These are phyloP conservation scores for Pyropia haitanensis DNA, from an alignment of 23 red algal species.

Conservation along the genomic window DNA sequence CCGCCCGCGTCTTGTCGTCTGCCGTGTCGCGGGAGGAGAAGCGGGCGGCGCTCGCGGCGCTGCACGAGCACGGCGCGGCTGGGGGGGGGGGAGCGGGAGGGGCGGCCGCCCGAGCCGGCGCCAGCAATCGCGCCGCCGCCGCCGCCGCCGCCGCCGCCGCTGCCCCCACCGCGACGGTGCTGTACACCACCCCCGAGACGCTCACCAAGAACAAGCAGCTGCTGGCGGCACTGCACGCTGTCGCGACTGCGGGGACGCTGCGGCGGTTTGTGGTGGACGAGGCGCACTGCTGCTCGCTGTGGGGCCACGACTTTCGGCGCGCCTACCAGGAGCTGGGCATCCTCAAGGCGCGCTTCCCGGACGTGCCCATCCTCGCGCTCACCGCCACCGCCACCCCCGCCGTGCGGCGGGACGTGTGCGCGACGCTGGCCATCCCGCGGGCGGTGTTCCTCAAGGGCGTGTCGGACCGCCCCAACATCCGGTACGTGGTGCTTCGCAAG, in stretches of 20 bases:
- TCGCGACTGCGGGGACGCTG: slow-evolving; percentile 26
- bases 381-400: slow-evolving; percentile 68
- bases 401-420: slow-evolving; percentile 40
- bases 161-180: slow-evolving; percentile 16
- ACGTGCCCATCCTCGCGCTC: slow-evolving; percentile 71
- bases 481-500: slow-evolving; percentile 15
- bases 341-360: slow-evolving; percentile 28
- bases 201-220: slow-evolving; percentile 27
- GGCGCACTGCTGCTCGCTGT: slow-evolving; percentile 79
- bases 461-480: slow-evolving; percentile 21
- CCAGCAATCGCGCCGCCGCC: slow-evolving; percentile 6
- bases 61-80: not conserved
- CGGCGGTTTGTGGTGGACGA: slow-evolving; percentile 75
- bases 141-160: not conserved
- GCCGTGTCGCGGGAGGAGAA: slow-evolving; percentile 15
- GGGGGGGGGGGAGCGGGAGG: too few relatives aligned
- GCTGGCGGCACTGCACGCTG: slow-evolving; percentile 15
- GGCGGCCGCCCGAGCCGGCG: not conserved
- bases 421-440: slow-evolving; percentile 25
- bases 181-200: slow-evolving; percentile 85
- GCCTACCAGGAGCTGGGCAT: slow-evolving; percentile 54
- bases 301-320: slow-evolving; percentile 91
- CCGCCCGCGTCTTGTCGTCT: slow-evolving; percentile 51
- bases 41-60: slow-evolving; percentile 3
- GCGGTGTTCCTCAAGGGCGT: not conserved